Percentiles rank a stretch among this genome's conserved stretches.
phyloP scores from a whole-genome alignment of 2,329 filamentous ascomycete species.

The Alternaria alternata region DNA sequence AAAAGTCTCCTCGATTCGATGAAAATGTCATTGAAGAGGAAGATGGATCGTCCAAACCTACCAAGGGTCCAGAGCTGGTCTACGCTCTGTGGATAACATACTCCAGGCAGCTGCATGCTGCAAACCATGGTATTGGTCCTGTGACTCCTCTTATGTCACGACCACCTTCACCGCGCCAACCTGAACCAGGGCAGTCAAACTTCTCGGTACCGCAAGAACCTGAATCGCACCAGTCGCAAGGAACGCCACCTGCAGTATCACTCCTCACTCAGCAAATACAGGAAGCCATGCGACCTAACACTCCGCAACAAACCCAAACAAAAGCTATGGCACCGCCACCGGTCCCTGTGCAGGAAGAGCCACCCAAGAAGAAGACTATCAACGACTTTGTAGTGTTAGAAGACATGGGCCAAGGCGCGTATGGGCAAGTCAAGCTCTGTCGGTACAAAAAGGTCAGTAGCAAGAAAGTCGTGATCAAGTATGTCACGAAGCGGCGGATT shows the following conservation, averaged over 20 bases:
- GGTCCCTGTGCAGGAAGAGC: conserved; percentile 28
- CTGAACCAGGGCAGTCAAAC: conserved; percentile 74
- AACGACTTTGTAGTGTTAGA: conserved; percentile 91
- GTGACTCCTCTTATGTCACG: conserved; percentile 71
- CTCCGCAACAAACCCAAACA: conserved; percentile 50
- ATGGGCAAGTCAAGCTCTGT: conserved; percentile 95
- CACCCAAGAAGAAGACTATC: conserved; percentile 76
- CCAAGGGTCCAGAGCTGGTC: conserved; percentile 72
- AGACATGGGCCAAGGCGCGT: conserved; percentile 98
- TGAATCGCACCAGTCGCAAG: conserved; percentile 45
- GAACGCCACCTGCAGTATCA: conserved; percentile 53
- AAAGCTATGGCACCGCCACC: conserved; percentile 26
- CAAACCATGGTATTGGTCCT: conserved; percentile 67
- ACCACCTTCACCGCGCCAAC: conserved; percentile 78
- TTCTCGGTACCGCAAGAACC: conserved; percentile 49
- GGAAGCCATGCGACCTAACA: conserved; percentile 58
- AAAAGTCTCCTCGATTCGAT: conserved; percentile 60
- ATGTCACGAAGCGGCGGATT: conserved; percentile 95
- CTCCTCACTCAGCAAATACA: conserved; percentile 61
- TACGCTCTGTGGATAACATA: conserved; percentile 98
- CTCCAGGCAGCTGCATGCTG: conserved; percentile 87
- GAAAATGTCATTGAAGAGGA: conserved; percentile 72
- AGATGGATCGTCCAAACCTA: conserved; percentile 55
- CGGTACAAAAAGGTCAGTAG: conserved; percentile 78
- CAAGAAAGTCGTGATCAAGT: conserved; percentile 93